Evolutionary conservation across 257 asterid genomes (phyloP).

Genomic region (Solanum piurae): DNA sequence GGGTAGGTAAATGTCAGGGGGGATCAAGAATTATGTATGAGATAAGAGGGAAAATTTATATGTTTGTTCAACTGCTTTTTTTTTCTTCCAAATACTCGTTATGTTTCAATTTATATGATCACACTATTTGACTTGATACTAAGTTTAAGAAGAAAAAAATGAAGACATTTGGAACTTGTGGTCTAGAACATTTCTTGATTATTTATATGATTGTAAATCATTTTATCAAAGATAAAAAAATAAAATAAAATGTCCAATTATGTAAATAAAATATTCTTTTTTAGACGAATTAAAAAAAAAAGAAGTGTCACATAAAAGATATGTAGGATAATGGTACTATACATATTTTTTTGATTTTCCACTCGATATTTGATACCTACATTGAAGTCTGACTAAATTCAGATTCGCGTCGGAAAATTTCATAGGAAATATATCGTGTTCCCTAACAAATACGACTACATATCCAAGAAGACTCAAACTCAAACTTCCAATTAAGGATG

Average conservation of each 20-base stretch:
- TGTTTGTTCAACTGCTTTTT: conserved; percentile 46
- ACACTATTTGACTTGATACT: fast-evolving
- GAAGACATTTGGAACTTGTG: neutral
- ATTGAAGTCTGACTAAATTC: too few relatives aligned
- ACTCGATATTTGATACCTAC: too few relatives aligned
- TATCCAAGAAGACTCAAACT: too few relatives aligned
- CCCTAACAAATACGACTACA: fast-evolving
- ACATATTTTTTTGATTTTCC: neutral
- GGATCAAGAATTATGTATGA: neutral
- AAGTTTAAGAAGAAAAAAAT: neutral
- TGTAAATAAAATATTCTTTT: too few relatives aligned
- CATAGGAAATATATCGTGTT: too few relatives aligned
- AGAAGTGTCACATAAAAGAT: too few relatives aligned
- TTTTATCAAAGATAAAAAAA: too few relatives aligned
- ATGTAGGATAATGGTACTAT: neutral
- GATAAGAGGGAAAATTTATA: conserved; percentile 5
- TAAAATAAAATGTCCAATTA: too few relatives aligned
- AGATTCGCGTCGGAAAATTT: fast-evolving
- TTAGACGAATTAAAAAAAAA: neutral
- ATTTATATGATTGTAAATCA: too few relatives aligned
- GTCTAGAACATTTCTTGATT: neutral
- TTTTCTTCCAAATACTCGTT: neutral
- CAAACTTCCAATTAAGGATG: fast-evolving
- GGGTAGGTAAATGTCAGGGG: conserved; percentile 17
- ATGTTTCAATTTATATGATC: neutral